These are phyloP conservation scores for Alternaria burnsii DNA, from an alignment of 2,329 filamentous ascomycete genomes.

Conservation along the genomic window DNA sequence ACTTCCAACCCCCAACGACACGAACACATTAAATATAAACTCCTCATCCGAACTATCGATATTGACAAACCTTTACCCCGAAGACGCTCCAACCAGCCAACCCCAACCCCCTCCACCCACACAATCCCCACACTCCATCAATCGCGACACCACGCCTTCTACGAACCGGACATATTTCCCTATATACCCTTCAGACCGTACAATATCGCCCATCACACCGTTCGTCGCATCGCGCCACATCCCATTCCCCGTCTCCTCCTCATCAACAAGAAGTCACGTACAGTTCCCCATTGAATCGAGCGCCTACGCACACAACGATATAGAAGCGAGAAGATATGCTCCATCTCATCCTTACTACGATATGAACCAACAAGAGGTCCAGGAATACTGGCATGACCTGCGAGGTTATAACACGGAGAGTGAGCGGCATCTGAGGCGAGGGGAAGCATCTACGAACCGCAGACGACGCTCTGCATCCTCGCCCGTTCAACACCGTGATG, in stretches of 20 bases:
- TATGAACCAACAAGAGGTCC: background rate
- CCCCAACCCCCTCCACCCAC: constrained; percentile 8
- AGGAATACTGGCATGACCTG: constrained; percentile 1
- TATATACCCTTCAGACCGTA: background rate
- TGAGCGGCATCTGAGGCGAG: background rate
- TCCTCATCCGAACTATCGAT: background rate
- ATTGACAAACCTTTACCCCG: constrained; percentile 4
- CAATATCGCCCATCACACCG: background rate
- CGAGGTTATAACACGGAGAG: background rate
- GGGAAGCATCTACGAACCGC: background rate
- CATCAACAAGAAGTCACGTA: background rate
- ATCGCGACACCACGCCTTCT: background rate
- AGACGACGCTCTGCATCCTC: background rate
- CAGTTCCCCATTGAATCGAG: no score
- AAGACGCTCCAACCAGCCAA: constrained; percentile 5
- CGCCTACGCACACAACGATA: background rate
- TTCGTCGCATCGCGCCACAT: background rate
- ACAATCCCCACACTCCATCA: background rate
- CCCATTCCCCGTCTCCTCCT: background rate
- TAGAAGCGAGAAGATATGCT: background rate
- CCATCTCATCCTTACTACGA: constrained; percentile 4
- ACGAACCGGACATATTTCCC: background rate
- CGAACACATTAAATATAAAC: background rate
- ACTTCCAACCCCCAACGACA: background rate
- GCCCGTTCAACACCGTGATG: background rate